These are phyloP conservation scores for Knoxdaviesia capensis DNA, from an alignment of 2,329 filamentous ascomycete species.

Conservation along the genomic window DNA sequence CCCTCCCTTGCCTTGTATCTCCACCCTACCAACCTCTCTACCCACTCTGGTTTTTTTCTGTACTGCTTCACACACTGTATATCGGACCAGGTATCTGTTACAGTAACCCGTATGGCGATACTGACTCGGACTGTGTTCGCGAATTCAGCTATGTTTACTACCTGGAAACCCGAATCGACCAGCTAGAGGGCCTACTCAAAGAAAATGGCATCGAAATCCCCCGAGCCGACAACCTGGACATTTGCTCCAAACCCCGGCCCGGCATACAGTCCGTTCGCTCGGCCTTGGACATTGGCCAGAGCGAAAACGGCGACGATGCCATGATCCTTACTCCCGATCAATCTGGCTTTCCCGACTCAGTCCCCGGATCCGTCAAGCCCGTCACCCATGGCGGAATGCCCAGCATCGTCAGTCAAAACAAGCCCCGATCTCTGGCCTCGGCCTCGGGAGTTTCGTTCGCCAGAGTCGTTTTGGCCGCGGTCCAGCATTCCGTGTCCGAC, in stretches of 20 bases:
- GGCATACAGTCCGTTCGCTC: slow-evolving; percentile 10
- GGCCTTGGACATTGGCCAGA: background rate
- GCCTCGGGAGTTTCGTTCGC: slow-evolving; percentile 89
- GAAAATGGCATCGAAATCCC: slow-evolving; percentile 53
- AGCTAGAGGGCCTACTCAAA: slow-evolving; percentile 58
- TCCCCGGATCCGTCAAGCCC: background rate
- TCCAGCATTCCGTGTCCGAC: slow-evolving; percentile 50
- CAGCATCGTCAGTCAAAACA: slow-evolving; percentile 57
- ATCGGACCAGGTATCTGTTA: too few species aligned
- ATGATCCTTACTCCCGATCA: background rate
- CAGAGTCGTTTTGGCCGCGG: slow-evolving; percentile 79
- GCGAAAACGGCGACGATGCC: slow-evolving; percentile 11
- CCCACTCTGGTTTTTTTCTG: too few species aligned
- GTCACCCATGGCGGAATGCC: slow-evolving; percentile 30
- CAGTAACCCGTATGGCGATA: too few species aligned
- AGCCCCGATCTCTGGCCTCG: slow-evolving; percentile 64
- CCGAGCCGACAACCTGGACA: slow-evolving; percentile 48
- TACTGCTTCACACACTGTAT: too few species aligned
- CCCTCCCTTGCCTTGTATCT: too few species aligned
- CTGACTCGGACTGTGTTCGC: too few species aligned
- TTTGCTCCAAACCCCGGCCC: slow-evolving; percentile 28
- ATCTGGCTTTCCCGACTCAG: too few species aligned
- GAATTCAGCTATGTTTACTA: slow-evolving; percentile 69
- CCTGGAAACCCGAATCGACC: slow-evolving; percentile 67
- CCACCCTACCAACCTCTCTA: too few species aligned